Percentiles rank a stretch among this genome's conserved stretches.
Evolutionary conservation across 1,284 basidiomycete genomes (phyloP).

Genomic region (Bondarzewia mesenterica): DNA sequence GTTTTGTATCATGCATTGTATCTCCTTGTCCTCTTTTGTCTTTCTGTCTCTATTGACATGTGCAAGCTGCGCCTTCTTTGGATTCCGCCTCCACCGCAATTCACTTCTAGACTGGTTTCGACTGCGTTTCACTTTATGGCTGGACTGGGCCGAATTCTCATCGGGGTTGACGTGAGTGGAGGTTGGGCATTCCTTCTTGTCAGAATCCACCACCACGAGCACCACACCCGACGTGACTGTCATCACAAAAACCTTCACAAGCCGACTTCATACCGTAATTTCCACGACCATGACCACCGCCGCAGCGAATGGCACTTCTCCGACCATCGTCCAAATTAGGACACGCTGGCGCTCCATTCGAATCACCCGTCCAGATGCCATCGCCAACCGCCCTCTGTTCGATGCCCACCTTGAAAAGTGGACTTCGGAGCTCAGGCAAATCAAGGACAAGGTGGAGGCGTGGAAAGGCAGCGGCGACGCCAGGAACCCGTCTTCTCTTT

Average conservation of each 20-base stretch:
- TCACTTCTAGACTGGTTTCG: too few relatives aligned
- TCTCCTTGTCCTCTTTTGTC: too few relatives aligned
- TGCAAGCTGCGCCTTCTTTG: too few relatives aligned
- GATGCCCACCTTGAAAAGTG: not conserved
- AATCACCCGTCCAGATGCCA: not conserved
- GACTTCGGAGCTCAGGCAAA: not conserved
- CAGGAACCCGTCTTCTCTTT: not conserved
- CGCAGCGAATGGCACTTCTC: too few relatives aligned
- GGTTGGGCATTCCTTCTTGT: too few relatives aligned
- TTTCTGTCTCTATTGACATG: too few relatives aligned
- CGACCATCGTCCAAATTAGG: not conserved
- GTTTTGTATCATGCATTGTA: too few relatives aligned
- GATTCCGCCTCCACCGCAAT: too few relatives aligned
- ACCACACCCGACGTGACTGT: not conserved
- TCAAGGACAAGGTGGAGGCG: not conserved
- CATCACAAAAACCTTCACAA: not conserved
- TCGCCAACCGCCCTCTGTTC: constrained; percentile 1
- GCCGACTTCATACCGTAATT: not conserved
- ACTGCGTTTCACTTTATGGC: too few relatives aligned
- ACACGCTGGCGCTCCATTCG: not conserved
- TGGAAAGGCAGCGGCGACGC: constrained; percentile 1
- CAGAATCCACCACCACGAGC: not conserved
- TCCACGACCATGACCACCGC: not conserved
- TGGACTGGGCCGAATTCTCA: too few relatives aligned
- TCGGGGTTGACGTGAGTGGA: not conserved